Evolutionary conservation across 805 yeast species (phyloP).

Genomic region (Lipomyces oligophaga): DNA sequence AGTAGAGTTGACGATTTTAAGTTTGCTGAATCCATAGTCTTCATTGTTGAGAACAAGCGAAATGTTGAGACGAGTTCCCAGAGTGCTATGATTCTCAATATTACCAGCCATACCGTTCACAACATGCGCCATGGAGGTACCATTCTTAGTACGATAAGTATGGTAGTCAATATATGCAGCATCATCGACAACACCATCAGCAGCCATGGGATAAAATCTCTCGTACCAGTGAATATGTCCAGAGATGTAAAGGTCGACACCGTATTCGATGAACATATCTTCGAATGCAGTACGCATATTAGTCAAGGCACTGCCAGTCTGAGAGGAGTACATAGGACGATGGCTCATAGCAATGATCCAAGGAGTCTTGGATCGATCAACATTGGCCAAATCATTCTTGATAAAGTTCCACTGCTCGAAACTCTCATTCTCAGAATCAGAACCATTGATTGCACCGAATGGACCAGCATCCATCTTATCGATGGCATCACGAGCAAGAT

Average conservation of each 20-base stretch:
- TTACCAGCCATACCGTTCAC: no score
- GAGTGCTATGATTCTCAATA: no score
- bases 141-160: no score
- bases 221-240: conserved; percentile 35
- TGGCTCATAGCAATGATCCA: conserved; percentile 35
- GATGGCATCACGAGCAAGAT: conserved; percentile 28
- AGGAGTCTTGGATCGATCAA: conserved; percentile 33
- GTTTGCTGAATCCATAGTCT: no score
- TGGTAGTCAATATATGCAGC: no score
- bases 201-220: conserved; percentile 26
- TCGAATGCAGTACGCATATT: conserved; percentile 34
- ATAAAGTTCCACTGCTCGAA: conserved; percentile 34
- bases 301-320: no score
- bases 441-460: conserved; percentile 21
- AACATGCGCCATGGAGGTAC: no score
- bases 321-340: conserved; percentile 34
- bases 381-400: conserved; percentile 29
- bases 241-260: conserved; percentile 32
- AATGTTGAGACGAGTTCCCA: no score
- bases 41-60: no score
- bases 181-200: no score
- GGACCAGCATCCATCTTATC: conserved; percentile 24
- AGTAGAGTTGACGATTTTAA: no score
- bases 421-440: no score
- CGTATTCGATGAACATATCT: conserved; percentile 22